Evolutionary conservation across 768 basidiomycete species (phyloP), one percentile per base, ranked within the genome.

Genomic region (Solioccasus polychromus): DNA sequence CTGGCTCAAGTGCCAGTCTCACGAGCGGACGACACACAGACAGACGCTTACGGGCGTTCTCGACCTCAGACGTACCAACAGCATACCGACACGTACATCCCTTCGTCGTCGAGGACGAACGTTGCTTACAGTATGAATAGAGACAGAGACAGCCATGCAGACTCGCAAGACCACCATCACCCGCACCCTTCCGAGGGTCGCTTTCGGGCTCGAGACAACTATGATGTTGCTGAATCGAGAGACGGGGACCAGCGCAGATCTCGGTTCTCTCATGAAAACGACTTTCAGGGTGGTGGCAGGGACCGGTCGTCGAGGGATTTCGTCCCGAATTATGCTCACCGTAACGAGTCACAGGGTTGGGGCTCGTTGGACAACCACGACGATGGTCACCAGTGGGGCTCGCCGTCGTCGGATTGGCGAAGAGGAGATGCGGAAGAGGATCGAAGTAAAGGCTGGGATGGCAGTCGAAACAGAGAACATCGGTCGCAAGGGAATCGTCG

Each of bases 21-120:
- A 59, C 77, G 73, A 63, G 62, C 57, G 53, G 79, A 80, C 50
- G 79, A 82, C 53, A 58, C 69, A 45, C 72, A 70, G 66, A 61
- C 74, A 57, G 77, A 82, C 50, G 62, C 72, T 46, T 82, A 79
- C 64, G 63, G 79, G 53, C 76, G 75, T 62, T 61, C 78, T 55
- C 76, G 75, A 58, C 72, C 72, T 53, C 67, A 58, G 44, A 55
- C 61, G 47, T 58, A 66, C 48, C 68, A 67, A 54, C 64, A 64
- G 42, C 71, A 66, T 39, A 59, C 74, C 35, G 77, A 82, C 55
- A 70, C 61, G 50, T 68, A 67, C 64, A 74, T 74, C 14, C 62
- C 77, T 29, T 69, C 75, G 32, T 66, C 68, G 15, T 68, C 76
- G 36, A 66, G 60, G 53, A 71, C 74, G 49, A 61, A 68, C 25